These are phyloP conservation scores for Neocallimastix lanati DNA, from an alignment of 192 early-diverging fungal genomes.

Conservation along the genomic window DNA sequence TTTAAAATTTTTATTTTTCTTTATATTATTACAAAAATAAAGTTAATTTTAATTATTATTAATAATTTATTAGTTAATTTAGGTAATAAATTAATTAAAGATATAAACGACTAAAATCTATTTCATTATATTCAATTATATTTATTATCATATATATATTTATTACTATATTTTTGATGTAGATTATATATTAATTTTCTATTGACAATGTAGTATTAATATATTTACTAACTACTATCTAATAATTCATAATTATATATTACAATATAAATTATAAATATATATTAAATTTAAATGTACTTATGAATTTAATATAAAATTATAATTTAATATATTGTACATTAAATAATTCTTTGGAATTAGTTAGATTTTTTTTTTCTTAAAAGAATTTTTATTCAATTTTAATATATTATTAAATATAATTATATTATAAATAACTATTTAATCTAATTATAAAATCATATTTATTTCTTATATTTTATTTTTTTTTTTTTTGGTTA, in stretches of 20 bases:
- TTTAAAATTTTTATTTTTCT: not conserved
- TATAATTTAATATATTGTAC: too few relatives aligned
- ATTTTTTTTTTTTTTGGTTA: too few relatives aligned
- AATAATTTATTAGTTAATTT: not conserved
- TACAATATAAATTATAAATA: too few relatives aligned
- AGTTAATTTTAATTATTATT: not conserved
- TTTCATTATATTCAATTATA: not conserved
- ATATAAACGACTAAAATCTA: not conserved
- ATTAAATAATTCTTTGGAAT: too few relatives aligned
- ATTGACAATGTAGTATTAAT: too few relatives aligned
- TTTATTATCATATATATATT: not conserved
- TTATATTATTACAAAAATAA: not conserved
- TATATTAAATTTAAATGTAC: too few relatives aligned
- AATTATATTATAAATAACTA: not conserved
- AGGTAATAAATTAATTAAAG: not conserved
- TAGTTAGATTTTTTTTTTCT: not conserved
- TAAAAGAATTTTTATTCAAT: not conserved
- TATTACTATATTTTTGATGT: too few relatives aligned
- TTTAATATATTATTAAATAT: not conserved
- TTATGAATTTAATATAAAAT: too few relatives aligned
- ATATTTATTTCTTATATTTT: not conserved
- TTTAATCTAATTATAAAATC: not conserved
- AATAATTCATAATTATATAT: too few relatives aligned
- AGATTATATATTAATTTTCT: too few relatives aligned
- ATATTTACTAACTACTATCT: too few relatives aligned